Base-by-base conservation (phyloP, 352 stramenopile species). In the Phytophthora pseudosyringae region DNA sequence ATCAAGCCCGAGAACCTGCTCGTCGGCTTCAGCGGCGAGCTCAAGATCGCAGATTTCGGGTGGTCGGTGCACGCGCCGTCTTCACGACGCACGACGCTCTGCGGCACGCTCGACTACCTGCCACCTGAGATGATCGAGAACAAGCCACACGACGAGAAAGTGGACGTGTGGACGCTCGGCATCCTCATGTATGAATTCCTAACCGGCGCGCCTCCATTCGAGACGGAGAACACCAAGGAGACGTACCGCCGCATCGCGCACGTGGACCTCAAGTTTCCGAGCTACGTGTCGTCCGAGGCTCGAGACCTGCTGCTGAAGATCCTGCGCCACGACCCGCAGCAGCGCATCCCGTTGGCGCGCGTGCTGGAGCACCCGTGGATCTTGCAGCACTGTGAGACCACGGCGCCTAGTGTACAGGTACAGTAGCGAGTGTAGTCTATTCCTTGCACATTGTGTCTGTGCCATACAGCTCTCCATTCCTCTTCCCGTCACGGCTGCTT, bases 11-110 rank as follows among this genome's bases (percentile, higher is more conserved):
- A 99, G 76, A 99, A 99, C 74, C 80, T 99, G 43, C 78, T 99
- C 13, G 67, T 99, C 6, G 98, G 97, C 9, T 91, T 98, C 40
- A 71, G 74, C 26, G 90, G 94, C 15, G 94, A 99, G 65, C 94
- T 99, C 59, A 99, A 99, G 84, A 98, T 99, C 67, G 98, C 98
- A 18, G 98, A 99, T 70, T 99, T 99, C 80, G 98, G 98, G 18
- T 99, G 97, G 97, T 99, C 96, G 0, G 97, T 99, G 43, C 98
- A 99, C 75, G 96, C 98, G n/a, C 97, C 97, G 41, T 98, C 94
- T 5, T 98, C 90, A 10, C 75, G 98, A 43, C 83, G 98, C 16
- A 99, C 94, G 40, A 99, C 98, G n/a, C 79, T 99, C 13, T 99
- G 98, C 75, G 98, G 98, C 7, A 99, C 98, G 5, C 76, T 99